These are phyloP conservation scores for Trametes coccinea DNA, from an alignment of 768 basidiomycete genomes.

Conservation along the genomic window DNA sequence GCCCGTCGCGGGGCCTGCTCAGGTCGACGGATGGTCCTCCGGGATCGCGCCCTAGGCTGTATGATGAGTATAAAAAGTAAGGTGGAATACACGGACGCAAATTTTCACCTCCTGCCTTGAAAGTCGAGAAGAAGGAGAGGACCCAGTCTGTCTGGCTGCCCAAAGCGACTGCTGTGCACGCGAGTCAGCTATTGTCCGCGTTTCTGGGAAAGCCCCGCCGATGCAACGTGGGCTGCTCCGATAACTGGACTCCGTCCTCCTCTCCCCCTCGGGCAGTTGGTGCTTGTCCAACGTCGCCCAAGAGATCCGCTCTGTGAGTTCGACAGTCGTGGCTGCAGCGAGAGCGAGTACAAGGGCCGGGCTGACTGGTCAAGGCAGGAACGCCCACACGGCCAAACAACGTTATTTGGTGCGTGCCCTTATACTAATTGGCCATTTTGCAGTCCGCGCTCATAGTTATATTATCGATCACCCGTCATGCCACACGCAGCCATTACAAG, in stretches of 20 bases:
- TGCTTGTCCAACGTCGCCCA: background rate
- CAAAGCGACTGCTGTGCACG: background rate
- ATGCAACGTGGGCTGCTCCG: conserved; percentile 1
- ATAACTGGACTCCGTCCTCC: background rate
- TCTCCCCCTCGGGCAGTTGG: background rate
- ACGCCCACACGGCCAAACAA: conserved; percentile 20
- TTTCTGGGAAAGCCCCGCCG: conserved; percentile 3
- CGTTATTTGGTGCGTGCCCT: conserved; percentile 11
- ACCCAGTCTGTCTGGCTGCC: background rate
- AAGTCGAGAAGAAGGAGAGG: background rate
- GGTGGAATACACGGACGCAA: background rate
- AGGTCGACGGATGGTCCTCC: background rate
- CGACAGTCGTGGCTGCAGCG: background rate
- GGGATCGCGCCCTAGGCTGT: background rate
- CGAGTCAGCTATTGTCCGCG: conserved; percentile 9
- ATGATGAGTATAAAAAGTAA: conserved; percentile 2
- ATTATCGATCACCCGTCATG: conserved; percentile 16
- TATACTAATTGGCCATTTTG: conserved; percentile 1
- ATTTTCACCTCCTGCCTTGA: background rate
- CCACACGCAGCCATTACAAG: conserved; percentile 8
- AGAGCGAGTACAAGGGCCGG: background rate
- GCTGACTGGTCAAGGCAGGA: conserved; percentile 8
- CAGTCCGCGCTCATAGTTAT: background rate
- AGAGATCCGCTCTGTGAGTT: background rate
- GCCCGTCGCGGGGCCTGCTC: background rate